Base-by-base conservation (phyloP, 345 rosid genomes). In the Pseudoturritis turrita region DNA sequence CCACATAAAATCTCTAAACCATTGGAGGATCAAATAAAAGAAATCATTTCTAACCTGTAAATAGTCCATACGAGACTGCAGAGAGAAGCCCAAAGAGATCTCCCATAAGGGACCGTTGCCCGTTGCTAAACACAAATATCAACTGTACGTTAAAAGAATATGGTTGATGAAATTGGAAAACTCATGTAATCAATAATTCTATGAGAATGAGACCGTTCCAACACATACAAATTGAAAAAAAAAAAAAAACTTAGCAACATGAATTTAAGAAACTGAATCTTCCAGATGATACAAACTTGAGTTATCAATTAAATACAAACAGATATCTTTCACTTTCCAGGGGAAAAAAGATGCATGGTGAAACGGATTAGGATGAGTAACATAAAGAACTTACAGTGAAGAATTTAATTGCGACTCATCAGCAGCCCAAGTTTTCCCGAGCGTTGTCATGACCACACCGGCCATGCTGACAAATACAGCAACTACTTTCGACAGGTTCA, bases 21-120 rank as follows among this genome's bases (percentile, higher is more conserved):
- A 21, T 10, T 10, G 13, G 26, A 31, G 0, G 46, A 69, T 59
- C 51, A 39, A 25, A 35, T 13, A 39, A 15, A 17, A 33, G 0
- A 18, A 19, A 65, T 5, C 0, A 18, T 43, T 10, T 59, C 73
- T 51, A 59, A 77, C 99, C 99, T 74, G 98, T 96, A 79, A 96
- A 96, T 70, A 96, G 81, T 56, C 98, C 99, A 67, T 96, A 96
- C 0, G 84, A 90, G 84, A 96, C 49, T 14, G 99, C 99, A 63
- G 99, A 96, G 72, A 96, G 88, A 82, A 96, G 89, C 77, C 99
- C 98, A 60, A 88, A 92, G 68, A 96, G 88, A 85, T 96, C 99
- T 47, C 99, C 99, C 59, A 79, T 73, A 73, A 96, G 86, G 71
- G 99, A 87, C 73, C 86, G 92, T 52, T 96, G 76, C 68, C 88